Percentiles rank a stretch among this genome's conserved stretches.
These are phyloP conservation scores for Begonia peltatifolia DNA, from an alignment of 306 rosid genomes.

Conservation along the genomic window DNA sequence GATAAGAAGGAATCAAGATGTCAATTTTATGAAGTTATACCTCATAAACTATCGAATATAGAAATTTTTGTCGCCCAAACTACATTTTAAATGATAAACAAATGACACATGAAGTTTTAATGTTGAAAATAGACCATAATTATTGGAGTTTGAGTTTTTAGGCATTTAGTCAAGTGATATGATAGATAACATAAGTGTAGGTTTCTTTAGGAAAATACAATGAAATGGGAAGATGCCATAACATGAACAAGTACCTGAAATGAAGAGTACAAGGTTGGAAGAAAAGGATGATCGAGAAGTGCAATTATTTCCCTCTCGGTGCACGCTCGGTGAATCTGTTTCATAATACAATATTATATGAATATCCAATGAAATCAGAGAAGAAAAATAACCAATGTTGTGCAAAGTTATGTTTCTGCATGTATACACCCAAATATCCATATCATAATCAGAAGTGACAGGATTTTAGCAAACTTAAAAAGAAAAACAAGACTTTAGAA, in stretches of 20 bases:
- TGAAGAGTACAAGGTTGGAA: conserved; percentile 1
- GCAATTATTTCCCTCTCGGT: not conserved
- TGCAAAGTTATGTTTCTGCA: not conserved
- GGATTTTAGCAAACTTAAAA: not conserved
- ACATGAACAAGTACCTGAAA: not conserved
- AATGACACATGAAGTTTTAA: too few species aligned
- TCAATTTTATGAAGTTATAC: too few species aligned
- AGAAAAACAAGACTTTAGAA: not conserved
- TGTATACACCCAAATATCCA: not conserved
- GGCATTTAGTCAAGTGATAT: too few species aligned
- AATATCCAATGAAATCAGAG: conserved; percentile 1
- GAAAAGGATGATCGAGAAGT: conserved; percentile 3
- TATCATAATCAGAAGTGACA: not conserved
- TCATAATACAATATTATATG: conserved; percentile 9
- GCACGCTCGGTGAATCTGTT: conserved; percentile 2
- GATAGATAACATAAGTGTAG: too few species aligned
- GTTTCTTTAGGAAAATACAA: too few species aligned
- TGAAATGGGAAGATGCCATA: conserved; percentile 9
- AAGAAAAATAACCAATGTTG: not conserved
- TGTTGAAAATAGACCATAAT: too few species aligned
- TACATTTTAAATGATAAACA: too few species aligned
- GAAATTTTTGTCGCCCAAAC: too few species aligned
- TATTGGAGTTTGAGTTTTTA: too few species aligned
- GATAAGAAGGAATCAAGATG: conserved; percentile 15
- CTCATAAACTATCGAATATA: too few species aligned